Conservation (phyloP, 2,329 filamentous ascomycete genomes). For the Colletotrichum sp. region DNA sequence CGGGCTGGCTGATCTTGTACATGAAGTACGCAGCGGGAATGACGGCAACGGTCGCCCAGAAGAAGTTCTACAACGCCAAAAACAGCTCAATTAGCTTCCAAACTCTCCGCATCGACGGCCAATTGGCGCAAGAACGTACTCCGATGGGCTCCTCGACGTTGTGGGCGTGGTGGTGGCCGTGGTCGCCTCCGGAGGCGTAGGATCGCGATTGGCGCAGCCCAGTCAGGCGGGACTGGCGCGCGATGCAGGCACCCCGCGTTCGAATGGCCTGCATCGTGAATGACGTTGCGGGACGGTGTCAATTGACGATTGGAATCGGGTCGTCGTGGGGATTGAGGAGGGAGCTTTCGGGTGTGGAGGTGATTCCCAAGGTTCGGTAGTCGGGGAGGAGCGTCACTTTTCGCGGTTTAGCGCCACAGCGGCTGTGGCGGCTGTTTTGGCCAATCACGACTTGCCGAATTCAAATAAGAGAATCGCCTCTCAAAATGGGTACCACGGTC, state of each 20-base stretch:
- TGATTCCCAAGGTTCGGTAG: slow-evolving; percentile 1
- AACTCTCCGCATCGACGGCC: background rate
- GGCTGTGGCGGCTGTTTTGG: background rate
- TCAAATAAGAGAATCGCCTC: slow-evolving; percentile 20
- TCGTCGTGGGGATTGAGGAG: background rate
- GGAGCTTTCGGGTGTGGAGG: slow-evolving; percentile 16
- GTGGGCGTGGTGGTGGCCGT: slow-evolving; percentile 49
- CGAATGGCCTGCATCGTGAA: slow-evolving; percentile 41
- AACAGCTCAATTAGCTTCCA: background rate
- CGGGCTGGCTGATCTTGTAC: slow-evolving; percentile 56
- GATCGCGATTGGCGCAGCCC: slow-evolving; percentile 43
- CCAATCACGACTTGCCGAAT: slow-evolving; percentile 22
- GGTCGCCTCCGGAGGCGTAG: slow-evolving; percentile 58
- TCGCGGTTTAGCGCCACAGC: background rate
- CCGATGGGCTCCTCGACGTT: slow-evolving; percentile 60
- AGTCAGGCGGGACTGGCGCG: slow-evolving; percentile 38
- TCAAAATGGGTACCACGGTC: background rate
- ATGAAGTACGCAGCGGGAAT: slow-evolving; percentile 48
- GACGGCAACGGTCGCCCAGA: slow-evolving; percentile 50
- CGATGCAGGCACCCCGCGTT: slow-evolving; percentile 39
- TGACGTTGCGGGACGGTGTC: slow-evolving; percentile 8
- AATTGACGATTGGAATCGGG: slow-evolving; percentile 13
- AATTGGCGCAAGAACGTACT: slow-evolving; percentile 44
- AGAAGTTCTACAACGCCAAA: slow-evolving; percentile 28
- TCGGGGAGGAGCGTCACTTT: slow-evolving; percentile 15